Conservation (phyloP, 768 basidiomycete genomes). For the Mycena amicta region DNA sequence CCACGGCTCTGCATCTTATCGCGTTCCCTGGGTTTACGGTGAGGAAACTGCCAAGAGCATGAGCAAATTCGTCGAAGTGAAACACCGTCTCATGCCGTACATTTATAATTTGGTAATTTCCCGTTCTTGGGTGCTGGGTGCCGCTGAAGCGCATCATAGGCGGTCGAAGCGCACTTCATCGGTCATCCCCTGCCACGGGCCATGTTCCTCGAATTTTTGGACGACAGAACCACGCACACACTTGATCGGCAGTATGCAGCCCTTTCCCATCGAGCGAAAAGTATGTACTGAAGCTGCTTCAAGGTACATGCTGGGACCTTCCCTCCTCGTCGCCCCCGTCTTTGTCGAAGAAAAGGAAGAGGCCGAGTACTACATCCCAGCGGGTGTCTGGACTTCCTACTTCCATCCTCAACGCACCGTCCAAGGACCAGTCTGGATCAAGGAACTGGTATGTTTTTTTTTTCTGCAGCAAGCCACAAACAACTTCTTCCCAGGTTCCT, state of each 20-base stretch:
- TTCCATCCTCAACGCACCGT: constrained; percentile 56
- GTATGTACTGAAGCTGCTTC: constrained; percentile 5
- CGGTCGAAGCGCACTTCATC: constrained; percentile 49
- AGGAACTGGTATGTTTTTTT: constrained; percentile 34
- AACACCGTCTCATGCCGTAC: constrained; percentile 77
- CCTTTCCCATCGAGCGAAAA: constrained; percentile 11
- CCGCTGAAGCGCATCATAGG: too few relatives aligned
- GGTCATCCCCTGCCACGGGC: constrained; percentile 64
- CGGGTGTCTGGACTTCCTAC: constrained; percentile 63
- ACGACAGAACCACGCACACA: constrained; percentile 59
- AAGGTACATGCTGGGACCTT: constrained; percentile 45
- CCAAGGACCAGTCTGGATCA: constrained; percentile 64
- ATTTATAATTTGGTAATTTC: constrained; percentile 54
- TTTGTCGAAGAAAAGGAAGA: constrained; percentile 57
- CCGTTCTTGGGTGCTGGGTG: too few relatives aligned
- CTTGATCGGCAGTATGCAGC: constrained; percentile 62
- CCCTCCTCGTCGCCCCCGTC: constrained; percentile 64
- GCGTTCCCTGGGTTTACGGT: constrained; percentile 78
- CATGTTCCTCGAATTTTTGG: constrained; percentile 67
- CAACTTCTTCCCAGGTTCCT: constrained; percentile 44
- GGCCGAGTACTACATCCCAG: constrained; percentile 61
- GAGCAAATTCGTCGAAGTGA: constrained; percentile 62
- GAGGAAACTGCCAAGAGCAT: constrained; percentile 68
- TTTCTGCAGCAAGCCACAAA: background rate
- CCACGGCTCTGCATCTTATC: constrained; percentile 73